Conservation (phyloP, 2,329 filamentous ascomycete genomes). For the Aspergillus alliaceus region DNA sequence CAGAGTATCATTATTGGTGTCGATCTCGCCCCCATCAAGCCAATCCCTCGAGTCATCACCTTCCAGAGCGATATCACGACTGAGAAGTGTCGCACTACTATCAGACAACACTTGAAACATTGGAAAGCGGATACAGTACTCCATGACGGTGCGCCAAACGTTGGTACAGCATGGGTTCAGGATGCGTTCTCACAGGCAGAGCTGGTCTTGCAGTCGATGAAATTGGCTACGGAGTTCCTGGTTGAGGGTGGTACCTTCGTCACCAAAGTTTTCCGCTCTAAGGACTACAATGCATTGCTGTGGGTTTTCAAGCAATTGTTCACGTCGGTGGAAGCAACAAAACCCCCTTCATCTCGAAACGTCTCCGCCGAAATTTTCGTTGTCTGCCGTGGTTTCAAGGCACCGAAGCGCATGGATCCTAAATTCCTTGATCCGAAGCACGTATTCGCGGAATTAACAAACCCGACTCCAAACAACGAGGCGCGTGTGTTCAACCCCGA, state of each 20-base stretch:
- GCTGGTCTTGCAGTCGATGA: constrained; percentile 84
- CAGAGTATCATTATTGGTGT: constrained; percentile 91
- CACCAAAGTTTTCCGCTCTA: constrained; percentile 95
- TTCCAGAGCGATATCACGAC: constrained; percentile 99
- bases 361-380: constrained; percentile 99
- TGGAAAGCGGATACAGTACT: constrained; percentile 96
- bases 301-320: constrained; percentile 99
- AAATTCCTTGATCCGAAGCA: constrained; percentile 85
- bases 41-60: constrained; percentile 88
- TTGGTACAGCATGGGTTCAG: constrained; percentile 96
- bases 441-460: constrained; percentile 90
- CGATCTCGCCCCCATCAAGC: constrained; percentile 91
- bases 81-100: constrained; percentile 88
- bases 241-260: constrained; percentile 88
- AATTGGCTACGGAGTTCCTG: constrained; percentile 91
- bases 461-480: constrained; percentile 87
- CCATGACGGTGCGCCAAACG: constrained; percentile 96
- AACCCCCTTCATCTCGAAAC: constrained; percentile 91
- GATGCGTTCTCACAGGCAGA: constrained; percentile 98
- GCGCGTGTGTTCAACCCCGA: constrained; percentile 98
- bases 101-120: constrained; percentile 85
- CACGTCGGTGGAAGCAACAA: constrained; percentile 91
- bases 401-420: constrained; percentile 88
- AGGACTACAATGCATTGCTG: constrained; percentile 91
- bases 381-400: constrained; percentile 92